A percentile compares a stretch with the other conserved stretches of the same genome.
Conservation (phyloP, 1,284 basidiomycete species). For the Rhodofomes roseus region DNA sequence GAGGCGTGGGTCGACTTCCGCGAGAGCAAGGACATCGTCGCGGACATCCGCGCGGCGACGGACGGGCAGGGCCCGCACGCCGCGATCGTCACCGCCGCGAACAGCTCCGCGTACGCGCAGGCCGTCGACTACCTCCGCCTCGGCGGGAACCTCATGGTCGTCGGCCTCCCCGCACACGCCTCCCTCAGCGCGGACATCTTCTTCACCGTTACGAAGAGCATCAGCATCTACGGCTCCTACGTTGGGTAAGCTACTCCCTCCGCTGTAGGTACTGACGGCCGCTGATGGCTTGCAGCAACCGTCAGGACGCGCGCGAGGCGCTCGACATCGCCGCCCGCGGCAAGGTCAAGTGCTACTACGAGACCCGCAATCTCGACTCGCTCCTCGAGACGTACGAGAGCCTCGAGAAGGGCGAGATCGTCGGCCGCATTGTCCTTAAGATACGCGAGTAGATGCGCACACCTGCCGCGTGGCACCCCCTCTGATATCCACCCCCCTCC, state of each 20-base stretch:
- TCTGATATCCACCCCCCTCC: background rate
- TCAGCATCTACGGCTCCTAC: slow-evolving; percentile 71
- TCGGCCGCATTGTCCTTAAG: slow-evolving; percentile 64
- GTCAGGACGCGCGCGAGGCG: slow-evolving; percentile 76
- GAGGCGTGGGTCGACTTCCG: slow-evolving; percentile 82
- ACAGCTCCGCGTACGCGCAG: slow-evolving; percentile 61
- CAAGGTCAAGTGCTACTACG: slow-evolving; percentile 63
- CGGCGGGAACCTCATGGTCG: slow-evolving; percentile 71
- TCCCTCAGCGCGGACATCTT: slow-evolving; percentile 71
- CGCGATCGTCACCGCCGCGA: slow-evolving; percentile 65
- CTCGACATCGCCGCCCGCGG: slow-evolving; percentile 73
- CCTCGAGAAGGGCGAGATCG: slow-evolving; percentile 52
- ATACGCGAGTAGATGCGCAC: slow-evolving; percentile 17
- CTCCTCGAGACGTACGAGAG: slow-evolving; percentile 56
- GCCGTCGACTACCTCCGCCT: slow-evolving; percentile 71
- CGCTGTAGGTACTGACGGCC: background rate
- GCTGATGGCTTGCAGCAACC: slow-evolving; percentile 34
- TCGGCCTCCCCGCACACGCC: slow-evolving; percentile 68
- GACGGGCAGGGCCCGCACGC: slow-evolving; percentile 76
- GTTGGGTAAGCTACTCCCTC: slow-evolving; percentile 41
- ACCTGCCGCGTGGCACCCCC: no score
- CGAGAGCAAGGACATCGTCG: slow-evolving; percentile 55
- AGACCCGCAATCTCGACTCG: slow-evolving; percentile 45
- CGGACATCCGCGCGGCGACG: slow-evolving; percentile 59
- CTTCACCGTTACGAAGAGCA: slow-evolving; percentile 71